Evolutionary conservation across 805 yeast species (phyloP).

Genomic region (Ogataea neopini): DNA sequence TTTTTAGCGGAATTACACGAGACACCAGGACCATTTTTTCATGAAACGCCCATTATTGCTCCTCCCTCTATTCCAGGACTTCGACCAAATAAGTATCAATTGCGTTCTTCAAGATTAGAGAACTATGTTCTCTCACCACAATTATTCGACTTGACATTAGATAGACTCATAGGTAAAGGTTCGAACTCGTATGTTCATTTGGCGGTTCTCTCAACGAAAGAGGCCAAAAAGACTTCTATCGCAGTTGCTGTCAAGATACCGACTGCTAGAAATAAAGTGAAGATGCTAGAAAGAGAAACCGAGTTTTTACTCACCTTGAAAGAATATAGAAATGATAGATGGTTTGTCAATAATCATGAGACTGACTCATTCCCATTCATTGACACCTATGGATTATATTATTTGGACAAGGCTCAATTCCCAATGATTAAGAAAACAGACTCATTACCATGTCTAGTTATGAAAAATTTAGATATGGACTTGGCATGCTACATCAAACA

Average conservation of each 20-base stretch:
- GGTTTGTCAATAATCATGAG: slow-evolving; percentile 10
- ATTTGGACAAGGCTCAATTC: slow-evolving; percentile 26
- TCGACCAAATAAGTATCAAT: slow-evolving; percentile 15
- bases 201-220: slow-evolving; percentile 19
- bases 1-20: slow-evolving; percentile 2
- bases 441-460: slow-evolving; percentile 31
- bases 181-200: slow-evolving; percentile 33
- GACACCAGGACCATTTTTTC: not conserved
- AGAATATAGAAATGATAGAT: slow-evolving; percentile 20
- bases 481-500: slow-evolving; percentile 27
- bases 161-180: slow-evolving; percentile 29
- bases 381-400: slow-evolving; percentile 31
- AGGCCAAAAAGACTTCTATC: slow-evolving; percentile 8
- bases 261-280: slow-evolving; percentile 24
- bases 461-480: slow-evolving; percentile 31
- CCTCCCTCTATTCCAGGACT: slow-evolving; percentile 1
- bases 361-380: slow-evolving; percentile 27
- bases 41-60: slow-evolving; percentile 6
- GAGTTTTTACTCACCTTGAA: slow-evolving; percentile 24
- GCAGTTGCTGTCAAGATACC: slow-evolving; percentile 35
- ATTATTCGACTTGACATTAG: slow-evolving; percentile 23
- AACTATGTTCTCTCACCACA: slow-evolving; percentile 23
- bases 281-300: slow-evolving; percentile 30
- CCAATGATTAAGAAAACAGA: slow-evolving; percentile 27
- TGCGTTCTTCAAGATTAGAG: slow-evolving; percentile 19